These are phyloP conservation scores for Ulota crispa DNA, from an alignment of 225 moss, liverwort and hornwort species.

Conservation along the genomic window DNA sequence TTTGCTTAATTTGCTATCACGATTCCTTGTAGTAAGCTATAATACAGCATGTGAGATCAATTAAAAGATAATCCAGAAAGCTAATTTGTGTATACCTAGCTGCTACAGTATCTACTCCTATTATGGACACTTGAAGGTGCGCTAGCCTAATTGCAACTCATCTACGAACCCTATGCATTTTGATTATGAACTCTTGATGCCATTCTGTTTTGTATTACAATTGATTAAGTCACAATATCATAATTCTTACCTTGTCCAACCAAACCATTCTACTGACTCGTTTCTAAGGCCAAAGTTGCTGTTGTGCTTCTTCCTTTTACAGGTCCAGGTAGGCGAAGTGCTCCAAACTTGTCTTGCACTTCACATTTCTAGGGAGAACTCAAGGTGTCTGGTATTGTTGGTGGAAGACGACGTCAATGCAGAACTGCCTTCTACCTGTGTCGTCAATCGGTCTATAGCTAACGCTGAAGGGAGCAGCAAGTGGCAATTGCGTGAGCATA, in stretches of 20 bases:
- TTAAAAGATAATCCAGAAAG: neutral
- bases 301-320: neutral
- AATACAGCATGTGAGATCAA: neutral
- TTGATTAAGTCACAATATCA: no score
- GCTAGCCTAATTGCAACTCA: no score
- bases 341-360: conserved; percentile 43
- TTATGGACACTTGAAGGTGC: no score
- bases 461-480: neutral
- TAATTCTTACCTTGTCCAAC: neutral
- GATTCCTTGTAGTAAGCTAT: neutral
- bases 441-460: neutral
- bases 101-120: neutral
- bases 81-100: neutral
- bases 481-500: conserved; percentile 35
- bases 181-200: no score
- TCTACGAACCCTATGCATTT: no score
- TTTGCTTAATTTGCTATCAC: neutral
- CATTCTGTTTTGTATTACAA: no score
- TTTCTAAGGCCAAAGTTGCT: neutral
- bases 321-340: conserved; percentile 38
- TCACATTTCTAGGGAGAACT: conserved; percentile 21
- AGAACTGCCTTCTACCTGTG: conserved; percentile 9
- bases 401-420: conserved; percentile 14
- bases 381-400: conserved; percentile 38
- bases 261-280: neutral